Conservation (phyloP, 2,329 filamentous ascomycete species). For the Pyrenophora seminiperda region DNA sequence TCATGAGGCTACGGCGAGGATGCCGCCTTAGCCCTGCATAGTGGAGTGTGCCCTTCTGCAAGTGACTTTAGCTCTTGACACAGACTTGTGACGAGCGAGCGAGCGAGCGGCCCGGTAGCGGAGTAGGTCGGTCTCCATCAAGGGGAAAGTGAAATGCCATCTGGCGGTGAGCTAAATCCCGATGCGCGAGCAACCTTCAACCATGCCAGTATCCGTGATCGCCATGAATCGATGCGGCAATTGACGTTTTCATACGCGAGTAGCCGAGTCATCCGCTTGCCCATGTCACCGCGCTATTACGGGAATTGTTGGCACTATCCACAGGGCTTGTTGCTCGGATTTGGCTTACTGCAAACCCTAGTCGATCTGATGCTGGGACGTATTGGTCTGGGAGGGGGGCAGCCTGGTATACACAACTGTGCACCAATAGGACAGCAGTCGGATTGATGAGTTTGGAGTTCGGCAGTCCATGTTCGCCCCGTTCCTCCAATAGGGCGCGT, state of each 20-base stretch:
- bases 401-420: conserved; percentile 13
- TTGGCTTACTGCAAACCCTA: conserved; percentile 11
- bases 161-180: conserved; percentile 13
- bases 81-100: conserved; percentile 12
- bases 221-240: not conserved
- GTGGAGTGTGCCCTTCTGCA: conserved; percentile 12
- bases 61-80: conserved; percentile 8
- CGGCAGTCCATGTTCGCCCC: conserved; percentile 12
- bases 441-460: conserved; percentile 19
- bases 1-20: conserved; percentile 14
- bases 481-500: conserved; percentile 18
- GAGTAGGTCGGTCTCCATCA: conserved; percentile 4
- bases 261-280: conserved; percentile 8
- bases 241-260: conserved; percentile 6
- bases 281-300: conserved; percentile 10
- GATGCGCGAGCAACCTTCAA: conserved; percentile 4
- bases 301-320: conserved; percentile 23
- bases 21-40: conserved; percentile 14
- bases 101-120: conserved; percentile 14
- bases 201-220: not conserved
- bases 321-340: conserved; percentile 12
- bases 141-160: conserved; percentile 6
- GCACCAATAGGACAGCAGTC: conserved; percentile 25
- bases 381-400: conserved; percentile 15
- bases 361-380: conserved; percentile 18